Evolutionary conservation across 2,329 filamentous ascomycete species (phyloP), one percentile per base, ranked within the genome.

Genomic region (Arachnomyces sp.): DNA sequence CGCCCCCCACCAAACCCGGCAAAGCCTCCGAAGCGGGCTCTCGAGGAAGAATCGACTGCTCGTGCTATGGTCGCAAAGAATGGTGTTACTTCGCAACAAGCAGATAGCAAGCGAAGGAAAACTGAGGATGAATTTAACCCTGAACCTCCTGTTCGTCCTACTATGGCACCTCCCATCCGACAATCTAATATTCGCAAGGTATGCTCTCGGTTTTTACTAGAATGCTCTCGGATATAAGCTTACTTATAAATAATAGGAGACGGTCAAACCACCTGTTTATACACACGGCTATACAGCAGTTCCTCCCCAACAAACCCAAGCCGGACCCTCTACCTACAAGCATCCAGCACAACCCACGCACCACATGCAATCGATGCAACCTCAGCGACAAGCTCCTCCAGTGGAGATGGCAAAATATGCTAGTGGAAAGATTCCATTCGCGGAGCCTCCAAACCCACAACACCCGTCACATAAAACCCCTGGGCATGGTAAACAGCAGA

Each of bases 371-470:
- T 28, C 55, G 52, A 11, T 66, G 33, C 71, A 75, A 48, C 77
- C 84, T 29, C 63, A 68, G 38, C 81, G 83, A 59, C 66, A 74
- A 3, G 73, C 69, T 1, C 81, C 88, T 53, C 84, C 84, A 2
- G 69, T 88, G 55, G 86, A 92, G 51, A 88, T 90, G 78, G 78
- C 83, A n/a, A 85, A 90, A 56, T 81, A 90, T 44, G 85, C 86
- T 6, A 94, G 84, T 63, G 85, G 80, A n/a, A 80, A 84, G 18
- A 95, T 95, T 51, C 85, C 87, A 2, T 95, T 95, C 56, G 87
- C 87, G 5, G 77, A 89, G 14, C 79, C 78, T 44, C 68, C 74
- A 7, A 82, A 75, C 50, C 68, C 74, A 7, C 66, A 69, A 18
- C 55, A 53, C 14, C 21, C 74, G 61, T 63, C 72, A n/a, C 76